Conservation (phyloP, 2,329 filamentous ascomycete genomes). For the Akanthomyces uredinophilus region DNA sequence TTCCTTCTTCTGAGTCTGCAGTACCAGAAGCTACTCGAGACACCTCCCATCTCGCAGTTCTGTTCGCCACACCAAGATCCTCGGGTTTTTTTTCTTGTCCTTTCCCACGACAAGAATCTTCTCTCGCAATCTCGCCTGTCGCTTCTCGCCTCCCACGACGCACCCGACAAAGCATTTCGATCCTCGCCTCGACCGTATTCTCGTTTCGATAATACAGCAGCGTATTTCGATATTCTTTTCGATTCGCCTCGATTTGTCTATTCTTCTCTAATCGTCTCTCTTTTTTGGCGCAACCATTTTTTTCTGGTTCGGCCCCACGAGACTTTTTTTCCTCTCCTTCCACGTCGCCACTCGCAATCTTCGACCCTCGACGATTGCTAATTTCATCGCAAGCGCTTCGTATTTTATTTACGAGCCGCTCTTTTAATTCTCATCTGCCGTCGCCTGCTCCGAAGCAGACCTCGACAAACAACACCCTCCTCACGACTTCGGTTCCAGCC, state of each 20-base stretch:
- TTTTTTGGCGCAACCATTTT: constrained; percentile 11
- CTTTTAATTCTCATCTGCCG: background rate
- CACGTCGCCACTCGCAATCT: constrained; percentile 2
- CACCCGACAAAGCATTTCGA: background rate
- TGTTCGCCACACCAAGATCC: constrained; percentile 6
- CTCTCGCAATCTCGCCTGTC: constrained; percentile 7
- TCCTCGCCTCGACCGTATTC: constrained; percentile 6
- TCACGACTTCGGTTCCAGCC: background rate
- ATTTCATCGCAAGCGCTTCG: background rate
- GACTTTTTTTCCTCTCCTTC: background rate
- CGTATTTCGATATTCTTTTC: constrained; percentile 8
- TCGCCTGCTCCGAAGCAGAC: constrained; percentile 2
- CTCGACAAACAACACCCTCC: background rate
- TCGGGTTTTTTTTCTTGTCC: constrained; percentile 12
- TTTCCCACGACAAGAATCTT: constrained; percentile 9
- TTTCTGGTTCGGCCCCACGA: constrained; percentile 8
- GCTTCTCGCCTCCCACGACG: constrained; percentile 4
- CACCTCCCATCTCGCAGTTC: constrained; percentile 12
- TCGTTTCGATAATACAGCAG: constrained; percentile 4
- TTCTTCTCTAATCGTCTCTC: constrained; percentile 3
- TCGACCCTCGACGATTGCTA: constrained; percentile 1
- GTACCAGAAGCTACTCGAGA: constrained; percentile 11
- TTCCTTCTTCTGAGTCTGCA: constrained; percentile 12
- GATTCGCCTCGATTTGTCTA: background rate
- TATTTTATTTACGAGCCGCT: background rate